These are phyloP conservation scores for Suillus subaureus DNA, from an alignment of 768 basidiomycete genomes.

Conservation along the genomic window DNA sequence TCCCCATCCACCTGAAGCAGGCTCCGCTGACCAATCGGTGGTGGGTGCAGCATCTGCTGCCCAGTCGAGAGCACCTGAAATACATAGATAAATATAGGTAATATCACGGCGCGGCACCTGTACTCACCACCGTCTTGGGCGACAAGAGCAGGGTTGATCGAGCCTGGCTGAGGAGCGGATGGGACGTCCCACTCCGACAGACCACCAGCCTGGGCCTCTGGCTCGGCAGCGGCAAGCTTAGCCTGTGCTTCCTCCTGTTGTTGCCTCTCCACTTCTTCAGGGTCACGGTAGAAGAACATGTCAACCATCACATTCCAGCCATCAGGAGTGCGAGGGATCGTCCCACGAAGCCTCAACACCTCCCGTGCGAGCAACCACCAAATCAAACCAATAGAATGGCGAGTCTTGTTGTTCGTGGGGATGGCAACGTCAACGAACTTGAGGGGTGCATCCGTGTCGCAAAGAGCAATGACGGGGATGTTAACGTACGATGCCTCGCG, in stretches of 20 bases:
- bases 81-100: constrained; percentile 8
- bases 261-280: constrained; percentile 98
- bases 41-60: constrained; percentile 59
- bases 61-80: constrained; percentile 80
- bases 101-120: background rate
- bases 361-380: constrained; percentile 99
- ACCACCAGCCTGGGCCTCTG: constrained; percentile 51
- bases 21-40: constrained; percentile 90
- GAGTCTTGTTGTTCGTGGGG: constrained; percentile 99
- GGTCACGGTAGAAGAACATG: constrained; percentile 99
- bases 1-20: constrained; percentile 46
- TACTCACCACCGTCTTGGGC: constrained; percentile 56
- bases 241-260: constrained; percentile 91
- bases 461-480: constrained; percentile 99
- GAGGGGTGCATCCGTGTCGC: constrained; percentile 97
- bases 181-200: constrained; percentile 75
- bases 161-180: constrained; percentile 66
- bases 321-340: constrained; percentile 86
- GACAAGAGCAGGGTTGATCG: constrained; percentile 78
- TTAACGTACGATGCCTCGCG: constrained; percentile 99
- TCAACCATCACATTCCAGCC: constrained; percentile 99
- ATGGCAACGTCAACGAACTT: constrained; percentile 98
- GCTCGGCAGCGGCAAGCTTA: constrained; percentile 65
- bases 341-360: constrained; percentile 93
- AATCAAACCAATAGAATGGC: constrained; percentile 94